Conservation (phyloP, 2,329 filamentous ascomycete species). For the Sporothrix schenckii region DNA sequence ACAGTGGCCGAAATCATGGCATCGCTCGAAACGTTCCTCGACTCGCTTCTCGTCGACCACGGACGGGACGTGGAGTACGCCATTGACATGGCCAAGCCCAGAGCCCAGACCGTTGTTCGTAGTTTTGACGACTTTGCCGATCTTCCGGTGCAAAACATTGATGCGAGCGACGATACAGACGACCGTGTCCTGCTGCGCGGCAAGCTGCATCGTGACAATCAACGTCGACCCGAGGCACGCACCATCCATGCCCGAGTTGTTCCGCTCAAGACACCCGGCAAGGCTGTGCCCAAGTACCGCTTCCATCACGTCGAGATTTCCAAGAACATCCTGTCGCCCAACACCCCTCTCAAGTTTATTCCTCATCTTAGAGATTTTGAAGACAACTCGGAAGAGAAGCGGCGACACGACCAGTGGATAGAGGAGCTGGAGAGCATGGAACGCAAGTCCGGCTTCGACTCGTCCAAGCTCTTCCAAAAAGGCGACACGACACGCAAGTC, state of each 20-base stretch:
- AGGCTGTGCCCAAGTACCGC: conserved; percentile 60
- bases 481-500: conserved; percentile 53
- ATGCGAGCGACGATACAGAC: conserved; percentile 34
- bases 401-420: conserved; percentile 59
- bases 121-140: conserved; percentile 52
- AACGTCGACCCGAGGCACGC: conserved; percentile 30
- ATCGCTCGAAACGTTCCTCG: conserved; percentile 47
- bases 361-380: conserved; percentile 62
- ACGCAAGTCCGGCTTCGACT: conserved; percentile 59
- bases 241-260: conserved; percentile 41
- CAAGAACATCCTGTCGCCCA: conserved; percentile 62
- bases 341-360: conserved; percentile 63
- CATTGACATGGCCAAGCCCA: conserved; percentile 45
- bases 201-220: conserved; percentile 34
- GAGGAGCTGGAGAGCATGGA: conserved; percentile 62
- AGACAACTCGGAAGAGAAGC: conserved; percentile 55
- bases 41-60: conserved; percentile 52
- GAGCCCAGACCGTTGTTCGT: conserved; percentile 27
- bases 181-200: conserved; percentile 1
- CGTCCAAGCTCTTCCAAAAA: conserved; percentile 57
- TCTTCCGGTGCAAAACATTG: conserved; percentile 45
- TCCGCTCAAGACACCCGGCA: conserved; percentile 55
- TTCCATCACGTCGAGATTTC: conserved; percentile 64
- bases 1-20: conserved; percentile 50
- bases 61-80: conserved; percentile 51